A percentile compares a stretch with the other conserved stretches of the same genome.
Evolutionary conservation across 2,329 filamentous ascomycete genomes (phyloP).

Genomic region (Cyphellophora europaea): DNA sequence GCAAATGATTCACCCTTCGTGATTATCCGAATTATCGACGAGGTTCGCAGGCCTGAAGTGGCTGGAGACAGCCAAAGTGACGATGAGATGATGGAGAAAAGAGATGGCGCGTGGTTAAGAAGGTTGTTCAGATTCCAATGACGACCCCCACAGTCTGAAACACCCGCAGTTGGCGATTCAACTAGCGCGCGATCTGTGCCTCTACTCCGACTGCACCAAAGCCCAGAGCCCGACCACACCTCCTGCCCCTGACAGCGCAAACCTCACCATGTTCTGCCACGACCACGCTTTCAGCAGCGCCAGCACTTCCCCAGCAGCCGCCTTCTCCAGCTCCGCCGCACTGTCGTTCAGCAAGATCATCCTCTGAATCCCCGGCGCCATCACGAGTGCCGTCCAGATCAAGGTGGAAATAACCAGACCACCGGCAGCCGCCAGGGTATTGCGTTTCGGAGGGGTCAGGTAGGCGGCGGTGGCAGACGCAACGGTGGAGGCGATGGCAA

Average conservation of each 20-base stretch:
- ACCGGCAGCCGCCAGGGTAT: not conserved
- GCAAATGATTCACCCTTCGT: too few species aligned
- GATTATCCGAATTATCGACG: too few species aligned
- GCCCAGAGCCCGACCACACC: not conserved
- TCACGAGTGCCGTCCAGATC: not conserved
- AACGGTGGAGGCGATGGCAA: not conserved
- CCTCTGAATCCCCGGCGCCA: not conserved
- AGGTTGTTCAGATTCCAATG: too few species aligned
- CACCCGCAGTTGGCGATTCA: too few species aligned
- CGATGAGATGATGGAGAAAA: too few species aligned
- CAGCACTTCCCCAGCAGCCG: not conserved
- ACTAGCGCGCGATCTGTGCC: too few species aligned
- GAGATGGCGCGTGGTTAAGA: too few species aligned
- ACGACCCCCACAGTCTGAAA: too few species aligned
- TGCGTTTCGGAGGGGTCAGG: not conserved
- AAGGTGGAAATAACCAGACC: not conserved
- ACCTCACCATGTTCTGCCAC: not conserved
- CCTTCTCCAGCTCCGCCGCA: not conserved
- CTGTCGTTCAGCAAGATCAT: not conserved
- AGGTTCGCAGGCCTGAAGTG: too few species aligned
- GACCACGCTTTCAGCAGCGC: not conserved
- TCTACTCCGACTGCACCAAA: too few species aligned
- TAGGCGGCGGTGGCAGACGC: not conserved
- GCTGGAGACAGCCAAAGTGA: too few species aligned
- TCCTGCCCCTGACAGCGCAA: not conserved